Evolutionary conservation across 2,329 filamentous ascomycete genomes (phyloP).

Genomic region (Ophiostoma perfectum): DNA sequence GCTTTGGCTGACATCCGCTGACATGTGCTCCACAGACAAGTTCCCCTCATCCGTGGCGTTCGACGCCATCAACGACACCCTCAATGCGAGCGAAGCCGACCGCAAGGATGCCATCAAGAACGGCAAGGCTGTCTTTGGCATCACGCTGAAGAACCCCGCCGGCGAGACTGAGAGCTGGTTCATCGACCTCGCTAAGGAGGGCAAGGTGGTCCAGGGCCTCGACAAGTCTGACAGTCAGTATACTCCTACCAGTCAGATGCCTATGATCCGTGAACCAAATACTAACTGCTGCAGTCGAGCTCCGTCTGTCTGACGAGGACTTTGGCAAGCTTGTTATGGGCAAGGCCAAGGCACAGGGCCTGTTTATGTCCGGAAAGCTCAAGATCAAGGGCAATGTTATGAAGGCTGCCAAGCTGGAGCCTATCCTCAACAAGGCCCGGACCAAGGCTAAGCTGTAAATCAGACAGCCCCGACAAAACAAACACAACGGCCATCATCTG

Average conservation of each 20-base stretch:
- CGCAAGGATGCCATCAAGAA: slow-evolving; percentile 81
- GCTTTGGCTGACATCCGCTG: not conserved
- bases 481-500: not conserved
- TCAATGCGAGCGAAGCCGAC: slow-evolving; percentile 64
- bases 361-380: slow-evolving; percentile 98
- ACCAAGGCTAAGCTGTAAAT: slow-evolving; percentile 70
- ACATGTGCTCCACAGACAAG: slow-evolving; percentile 49
- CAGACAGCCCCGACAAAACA: slow-evolving; percentile 8
- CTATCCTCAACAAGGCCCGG: slow-evolving; percentile 75
- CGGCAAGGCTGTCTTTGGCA: slow-evolving; percentile 80
- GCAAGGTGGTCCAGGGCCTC: slow-evolving; percentile 70
- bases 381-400: slow-evolving; percentile 98
- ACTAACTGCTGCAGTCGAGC: slow-evolving; percentile 58
- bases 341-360: slow-evolving; percentile 86
- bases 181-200: slow-evolving; percentile 90
- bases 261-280: too few relatives aligned
- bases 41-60: slow-evolving; percentile 91
- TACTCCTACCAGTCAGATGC: not conserved
- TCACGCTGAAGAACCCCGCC: slow-evolving; percentile 81
- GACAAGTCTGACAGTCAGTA: slow-evolving; percentile 76
- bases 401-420: slow-evolving; percentile 97
- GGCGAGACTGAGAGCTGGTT: slow-evolving; percentile 84
- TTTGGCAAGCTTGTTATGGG: slow-evolving; percentile 78
- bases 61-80: slow-evolving; percentile 72
- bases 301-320: slow-evolving; percentile 76